Base-by-base conservation (phyloP, 495 filamentous ascomycete genomes). In the Aspergillus hancockii region DNA sequence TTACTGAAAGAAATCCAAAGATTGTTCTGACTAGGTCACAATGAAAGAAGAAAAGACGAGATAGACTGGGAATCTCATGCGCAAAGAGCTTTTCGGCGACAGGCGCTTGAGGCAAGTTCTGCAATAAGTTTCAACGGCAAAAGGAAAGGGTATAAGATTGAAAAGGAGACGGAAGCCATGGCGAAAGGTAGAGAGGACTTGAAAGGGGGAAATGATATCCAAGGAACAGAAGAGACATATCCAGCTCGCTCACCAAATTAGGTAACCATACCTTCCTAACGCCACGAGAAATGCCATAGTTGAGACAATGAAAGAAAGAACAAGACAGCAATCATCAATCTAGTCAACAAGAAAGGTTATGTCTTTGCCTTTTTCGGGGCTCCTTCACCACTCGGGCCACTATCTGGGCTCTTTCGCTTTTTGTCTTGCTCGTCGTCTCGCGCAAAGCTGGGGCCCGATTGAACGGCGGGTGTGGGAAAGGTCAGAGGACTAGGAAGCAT, bases 401-500 rank as follows among this genome's bases (percentile, higher is more conserved):
- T 69, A 30, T 85, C 82, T 2, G 82, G 79, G 59, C 67, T 80
- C 58, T 85, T 84, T 57, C 81, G 75, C 61, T 85, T 85, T 61
- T 76, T 80, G 21, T 78, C 76, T 58, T 68, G 73, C 25, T 83
- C 80, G 30, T 80, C 81, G 10, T 81, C 79, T n/a, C 88, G 75
- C 34, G 85, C 67, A 64, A 92, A 91, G 54, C 84, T 84, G 6
- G 89, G 87, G 14, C 88, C 88, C 22, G 77, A 88, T 21, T 83
- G 82, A 1, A 85, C 85, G 7, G 96, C 83, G 18, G 94, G 94
- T 6, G 94, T 98, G 31, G 88, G 89, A 72, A 96, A 97, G 59
- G 90, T 95, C 47, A 97, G 74, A 10, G 94, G 94, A 70, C 91
- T 95, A 0, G 92, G 92, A 38, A 98, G 80, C 64, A 93, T 91